phyloP scores from a whole-genome alignment of 2,329 filamentous ascomycete genomes.

The Colletotrichum lindemuthianum region DNA sequence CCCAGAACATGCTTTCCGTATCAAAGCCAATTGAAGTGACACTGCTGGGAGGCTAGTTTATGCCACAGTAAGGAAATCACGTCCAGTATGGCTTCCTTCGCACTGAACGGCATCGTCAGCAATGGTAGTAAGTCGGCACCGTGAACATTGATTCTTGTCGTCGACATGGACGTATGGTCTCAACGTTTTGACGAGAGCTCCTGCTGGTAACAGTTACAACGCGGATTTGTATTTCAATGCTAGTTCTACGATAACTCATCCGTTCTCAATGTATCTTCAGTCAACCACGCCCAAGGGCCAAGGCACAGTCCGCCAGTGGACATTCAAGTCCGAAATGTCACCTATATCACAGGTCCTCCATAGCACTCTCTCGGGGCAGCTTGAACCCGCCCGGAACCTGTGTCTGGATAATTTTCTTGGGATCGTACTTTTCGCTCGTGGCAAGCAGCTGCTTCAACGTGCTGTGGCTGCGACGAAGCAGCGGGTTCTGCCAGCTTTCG shows the following conservation, averaged over 20 bases:
- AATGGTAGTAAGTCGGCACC: rapidly evolving
- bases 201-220: not conserved
- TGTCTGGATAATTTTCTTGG: conserved; percentile 11
- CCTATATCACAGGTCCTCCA: conserved; percentile 2
- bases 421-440: conserved; percentile 25
- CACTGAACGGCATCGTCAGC: not conserved
- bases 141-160: rapidly evolving
- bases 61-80: too few relatives aligned
- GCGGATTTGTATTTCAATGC: not conserved
- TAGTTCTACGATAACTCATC: not conserved
- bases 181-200: not conserved
- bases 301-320: not conserved
- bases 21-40: too few relatives aligned
- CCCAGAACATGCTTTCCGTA: too few relatives aligned
- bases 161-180: not conserved
- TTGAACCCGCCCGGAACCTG: conserved; percentile 28
- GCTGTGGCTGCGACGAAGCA: not conserved
- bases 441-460: conserved; percentile 9
- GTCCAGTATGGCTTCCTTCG: not conserved
- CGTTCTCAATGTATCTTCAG: not conserved
- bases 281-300: not conserved
- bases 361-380: not conserved
- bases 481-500: conserved; percentile 25
- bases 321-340: rapidly evolving
- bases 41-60: too few relatives aligned